A percentile compares a stretch with the other conserved stretches of the same genome.
These are phyloP conservation scores for Ammopiptanthus mongolicus DNA, from an alignment of 306 rosid species.

Conservation along the genomic window DNA sequence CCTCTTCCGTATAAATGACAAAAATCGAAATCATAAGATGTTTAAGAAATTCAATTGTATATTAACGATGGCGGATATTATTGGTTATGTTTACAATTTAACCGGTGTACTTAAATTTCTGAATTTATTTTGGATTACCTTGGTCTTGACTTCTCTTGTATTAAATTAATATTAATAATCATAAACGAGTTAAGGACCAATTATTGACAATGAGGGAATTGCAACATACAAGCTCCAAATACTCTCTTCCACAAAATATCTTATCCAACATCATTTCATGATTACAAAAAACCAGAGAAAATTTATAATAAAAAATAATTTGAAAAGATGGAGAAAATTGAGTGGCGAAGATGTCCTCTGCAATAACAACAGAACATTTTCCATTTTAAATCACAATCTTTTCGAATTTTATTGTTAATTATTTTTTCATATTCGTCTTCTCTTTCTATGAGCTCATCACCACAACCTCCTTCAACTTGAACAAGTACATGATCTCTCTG, in stretches of 20 bases:
- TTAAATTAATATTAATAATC: not conserved
- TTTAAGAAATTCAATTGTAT: too few species aligned
- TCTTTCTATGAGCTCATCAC: constrained; percentile 20
- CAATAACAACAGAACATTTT: not conserved
- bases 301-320: not conserved
- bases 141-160: not conserved
- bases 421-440: not conserved
- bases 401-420: not conserved
- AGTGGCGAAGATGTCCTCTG: constrained; percentile 4
- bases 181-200: not conserved
- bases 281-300: not conserved
- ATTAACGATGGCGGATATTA: too few species aligned
- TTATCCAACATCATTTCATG: not conserved
- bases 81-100: too few species aligned
- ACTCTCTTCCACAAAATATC: constrained; percentile 17
- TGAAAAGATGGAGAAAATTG: not conserved
- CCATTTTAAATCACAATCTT: not conserved
- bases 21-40: too few species aligned
- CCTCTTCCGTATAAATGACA: too few species aligned
- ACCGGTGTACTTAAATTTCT: too few species aligned
- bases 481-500: constrained; percentile 29
- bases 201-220: not conserved
- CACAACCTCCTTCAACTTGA: constrained; percentile 35
- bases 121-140: not conserved
- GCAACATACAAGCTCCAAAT: not conserved